These are phyloP conservation scores for Peronosclerospora sorghi DNA, from an alignment of 352 stramenopile species.

Conservation along the genomic window DNA sequence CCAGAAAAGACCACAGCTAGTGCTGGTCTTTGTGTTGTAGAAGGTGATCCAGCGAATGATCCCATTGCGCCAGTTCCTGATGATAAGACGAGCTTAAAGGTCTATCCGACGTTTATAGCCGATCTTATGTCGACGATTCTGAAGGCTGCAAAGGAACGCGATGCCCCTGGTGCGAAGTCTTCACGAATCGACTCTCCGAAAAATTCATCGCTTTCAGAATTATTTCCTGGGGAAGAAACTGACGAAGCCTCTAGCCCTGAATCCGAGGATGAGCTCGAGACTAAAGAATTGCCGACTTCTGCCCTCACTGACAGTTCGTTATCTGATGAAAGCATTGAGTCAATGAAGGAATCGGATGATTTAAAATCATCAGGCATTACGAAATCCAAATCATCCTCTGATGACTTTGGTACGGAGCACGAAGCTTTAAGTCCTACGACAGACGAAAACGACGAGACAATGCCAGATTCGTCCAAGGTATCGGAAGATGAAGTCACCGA, in stretches of 20 bases:
- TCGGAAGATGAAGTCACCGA: too few relatives aligned
- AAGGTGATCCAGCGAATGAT: conserved; percentile 40
- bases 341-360: too few relatives aligned
- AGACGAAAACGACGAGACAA: too few relatives aligned
- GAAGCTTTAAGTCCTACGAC: too few relatives aligned
- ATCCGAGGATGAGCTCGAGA: not conserved
- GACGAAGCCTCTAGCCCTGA: conserved; percentile 4
- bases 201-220: conserved; percentile 4
- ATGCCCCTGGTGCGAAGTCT: conserved; percentile 2
- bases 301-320: not conserved
- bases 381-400: too few relatives aligned
- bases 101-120: conserved; percentile 39
- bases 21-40: conserved; percentile 37
- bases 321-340: too few relatives aligned
- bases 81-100: conserved; percentile 33
- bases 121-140: conserved; percentile 42
- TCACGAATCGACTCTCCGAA: not conserved
- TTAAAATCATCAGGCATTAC: too few relatives aligned
- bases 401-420: too few relatives aligned
- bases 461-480: too few relatives aligned
- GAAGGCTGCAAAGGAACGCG: conserved; percentile 18
- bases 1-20: conserved; percentile 29
- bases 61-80: conserved; percentile 49
- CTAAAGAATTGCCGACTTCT: conserved; percentile 1
- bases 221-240: not conserved